Base-by-base conservation (phyloP, 805 yeast genomes). In the Ogataea zsoltii region DNA sequence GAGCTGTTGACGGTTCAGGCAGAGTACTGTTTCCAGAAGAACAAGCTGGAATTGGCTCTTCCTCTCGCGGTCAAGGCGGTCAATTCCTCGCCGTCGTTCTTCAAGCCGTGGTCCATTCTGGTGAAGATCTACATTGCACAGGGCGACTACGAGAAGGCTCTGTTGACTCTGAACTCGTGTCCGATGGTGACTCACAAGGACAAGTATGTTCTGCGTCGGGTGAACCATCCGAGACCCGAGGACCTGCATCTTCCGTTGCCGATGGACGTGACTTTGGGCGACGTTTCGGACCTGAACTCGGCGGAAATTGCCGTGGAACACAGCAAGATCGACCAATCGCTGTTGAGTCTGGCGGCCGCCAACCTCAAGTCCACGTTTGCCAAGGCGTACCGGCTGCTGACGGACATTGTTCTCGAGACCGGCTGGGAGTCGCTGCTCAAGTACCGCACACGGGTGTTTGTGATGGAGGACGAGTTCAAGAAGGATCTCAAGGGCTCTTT, bases 101-200 rank as follows among this genome's bases (percentile, higher is more conserved):
- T 85, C 62, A 76, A 72, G 53, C 79, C 89, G 2, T 87, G 96
- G 96, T 75, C 83, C 3, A 66, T 78, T 46, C 64, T 87, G 46
- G 86, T 85, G 7, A 74, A 75, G 54, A 76, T 80, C 1, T 85
- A 86, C 62, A 78, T 85, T 32, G 74, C 75, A 36, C 60, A 79
- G 41, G 81, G 80, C 21, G 83, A 85, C 62, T 79, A 80, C 60
- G 91, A 85, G 60, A 77, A 83, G 54, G 87, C 94, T 1, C 69
- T 87, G 42, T 66, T 85, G 45, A 79, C 90, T 1, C 70, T 87
- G 53, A 87, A 87, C 57, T 82, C 92, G 13, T 85, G 91, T 58
- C 95, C 95, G 18, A 85, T 87, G 89, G 82, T 82, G 43, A 78
- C 85, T 10, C 80, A 82, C 57, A 83, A 80, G 58, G 94, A 86